Evolutionary conservation across 2,329 filamentous ascomycete genomes (phyloP).

Genomic region (Paramyrothecium sp.): DNA sequence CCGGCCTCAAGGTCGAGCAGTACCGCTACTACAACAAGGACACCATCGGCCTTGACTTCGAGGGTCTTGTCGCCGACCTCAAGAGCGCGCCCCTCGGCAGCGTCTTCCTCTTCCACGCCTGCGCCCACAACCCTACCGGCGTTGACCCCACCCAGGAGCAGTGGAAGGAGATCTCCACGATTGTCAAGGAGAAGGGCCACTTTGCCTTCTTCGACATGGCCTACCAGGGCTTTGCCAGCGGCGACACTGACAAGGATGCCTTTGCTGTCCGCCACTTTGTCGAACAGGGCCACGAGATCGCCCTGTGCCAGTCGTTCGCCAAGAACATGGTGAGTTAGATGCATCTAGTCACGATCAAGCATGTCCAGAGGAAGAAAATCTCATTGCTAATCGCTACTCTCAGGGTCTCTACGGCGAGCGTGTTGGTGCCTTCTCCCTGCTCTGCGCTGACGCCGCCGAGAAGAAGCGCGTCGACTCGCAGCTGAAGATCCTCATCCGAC

Average conservation of each 20-base stretch:
- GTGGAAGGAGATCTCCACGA: slow-evolving; percentile 87
- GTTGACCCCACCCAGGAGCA: slow-evolving; percentile 90
- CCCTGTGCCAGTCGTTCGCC: slow-evolving; percentile 90
- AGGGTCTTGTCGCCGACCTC: slow-evolving; percentile 87
- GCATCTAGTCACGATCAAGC: background rate
- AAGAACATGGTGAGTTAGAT: slow-evolving; percentile 85
- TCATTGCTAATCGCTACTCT: background rate
- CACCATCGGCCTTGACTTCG: slow-evolving; percentile 96
- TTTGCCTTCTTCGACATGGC: slow-evolving; percentile 99
- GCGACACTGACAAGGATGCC: slow-evolving; percentile 87
- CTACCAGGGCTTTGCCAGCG: slow-evolving; percentile 96
- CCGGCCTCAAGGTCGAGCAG: slow-evolving; percentile 85
- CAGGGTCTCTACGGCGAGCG: slow-evolving; percentile 97
- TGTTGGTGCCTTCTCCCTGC: slow-evolving; percentile 93
- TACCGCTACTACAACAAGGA: slow-evolving; percentile 99
- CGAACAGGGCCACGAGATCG: slow-evolving; percentile 84
- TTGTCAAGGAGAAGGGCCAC: slow-evolving; percentile 83
- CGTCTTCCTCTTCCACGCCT: slow-evolving; percentile 92
- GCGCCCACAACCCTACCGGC: slow-evolving; percentile 96
- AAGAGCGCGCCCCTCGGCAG: slow-evolving; percentile 83
- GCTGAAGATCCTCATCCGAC: slow-evolving; percentile 96
- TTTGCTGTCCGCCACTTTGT: slow-evolving; percentile 94
- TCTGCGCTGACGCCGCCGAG: slow-evolving; percentile 82
- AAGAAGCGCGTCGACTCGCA: slow-evolving; percentile 96
- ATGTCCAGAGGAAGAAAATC: background rate